Evolutionary conservation across 352 stramenopile species (phyloP), one percentile per base, ranked within the genome.

Genomic region (Elongisporangium prolatum): DNA sequence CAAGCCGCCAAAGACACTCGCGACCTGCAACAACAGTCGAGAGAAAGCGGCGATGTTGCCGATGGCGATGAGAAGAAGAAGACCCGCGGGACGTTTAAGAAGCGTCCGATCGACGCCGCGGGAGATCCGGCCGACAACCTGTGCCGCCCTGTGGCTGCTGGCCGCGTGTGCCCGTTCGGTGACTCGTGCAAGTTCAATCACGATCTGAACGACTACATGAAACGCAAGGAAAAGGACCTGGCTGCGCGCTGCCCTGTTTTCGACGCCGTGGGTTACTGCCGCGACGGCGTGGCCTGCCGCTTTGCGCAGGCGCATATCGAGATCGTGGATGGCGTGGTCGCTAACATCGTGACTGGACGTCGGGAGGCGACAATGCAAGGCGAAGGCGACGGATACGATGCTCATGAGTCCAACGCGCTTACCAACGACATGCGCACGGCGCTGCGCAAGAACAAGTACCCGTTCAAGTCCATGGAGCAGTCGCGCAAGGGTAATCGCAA

Each of bases 401-500:
- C 67, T 21, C 54, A 78, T 48, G 77, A 93, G 56, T 75, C 78
- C 24, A 98, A 98, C 69, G 69, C 87, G n/a, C 65, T 98, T n/a
- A 87, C 75, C 14, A 85, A 92, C 61, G 76, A 89, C 22, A 76
- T 96, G 50, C 79, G 88, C 28, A 67, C 77, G 48, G 77, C 89
- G 51, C 70, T 98, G 28, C 80, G 95, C 16, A 98, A 98, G 72
- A 97, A 97, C 54, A 88, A 77, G 65, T 98, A 98, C 69, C 71
- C 85, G 48, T 98, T 98, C 67, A 69, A 77, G 54, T 74, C 79
- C n/a, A 79, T 80, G 65, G 53, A 92, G 67, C 77, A 90, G 77
- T 64, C 48, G 38, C 56, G 71, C 72, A 86, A 86, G 56, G 79
- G 77, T 44, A 76, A 87, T 18, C 67, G 57, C 17, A 74, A 77